These are phyloP conservation scores for Misopates orontium DNA, from an alignment of 257 asterid genomes.

Conservation along the genomic window DNA sequence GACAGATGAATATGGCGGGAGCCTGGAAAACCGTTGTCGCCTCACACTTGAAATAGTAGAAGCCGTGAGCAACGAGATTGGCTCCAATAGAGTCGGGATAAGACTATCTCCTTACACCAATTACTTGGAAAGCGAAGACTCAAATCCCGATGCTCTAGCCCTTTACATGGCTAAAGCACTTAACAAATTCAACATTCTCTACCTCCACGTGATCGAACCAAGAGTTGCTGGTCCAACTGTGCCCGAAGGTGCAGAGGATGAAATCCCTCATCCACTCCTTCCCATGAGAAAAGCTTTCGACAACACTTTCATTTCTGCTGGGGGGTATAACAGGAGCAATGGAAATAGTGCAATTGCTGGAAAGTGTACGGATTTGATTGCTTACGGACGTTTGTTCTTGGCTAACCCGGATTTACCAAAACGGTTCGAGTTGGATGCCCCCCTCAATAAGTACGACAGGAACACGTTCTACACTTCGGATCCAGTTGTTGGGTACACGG, in stretches of 20 bases:
- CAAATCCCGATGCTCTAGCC: conserved; percentile 34
- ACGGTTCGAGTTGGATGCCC: conserved; percentile 51
- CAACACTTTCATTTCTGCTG: conserved; percentile 60
- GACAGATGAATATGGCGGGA: conserved; percentile 45
- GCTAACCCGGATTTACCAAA: conserved; percentile 71
- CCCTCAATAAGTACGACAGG: conserved; percentile 52
- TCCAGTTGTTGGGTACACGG: conserved; percentile 77
- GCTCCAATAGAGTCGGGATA: conserved; percentile 40
- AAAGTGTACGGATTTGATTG: conserved; percentile 52
- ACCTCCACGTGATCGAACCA: conserved; percentile 52
- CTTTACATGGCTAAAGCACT: conserved; percentile 44
- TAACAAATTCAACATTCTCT: conserved; percentile 32
- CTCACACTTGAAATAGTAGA: conserved; percentile 37
- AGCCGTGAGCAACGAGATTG: conserved; percentile 41
- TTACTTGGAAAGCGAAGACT: conserved; percentile 33
- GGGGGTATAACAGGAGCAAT: conserved; percentile 49
- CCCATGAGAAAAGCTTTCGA: conserved; percentile 52
- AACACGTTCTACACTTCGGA: conserved; percentile 58
- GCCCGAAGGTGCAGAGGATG: conserved; percentile 10
- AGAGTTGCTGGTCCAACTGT: conserved; percentile 23
- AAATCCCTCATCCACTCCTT: conserved; percentile 22
- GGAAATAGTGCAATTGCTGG: conserved; percentile 49
- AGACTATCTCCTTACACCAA: conserved; percentile 38
- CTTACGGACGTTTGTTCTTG: conserved; percentile 66
- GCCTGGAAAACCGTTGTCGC: conserved; percentile 41